Evolutionary conservation across 352 stramenopile genomes (phyloP).

Genomic region (Lagenidium giganteum): DNA sequence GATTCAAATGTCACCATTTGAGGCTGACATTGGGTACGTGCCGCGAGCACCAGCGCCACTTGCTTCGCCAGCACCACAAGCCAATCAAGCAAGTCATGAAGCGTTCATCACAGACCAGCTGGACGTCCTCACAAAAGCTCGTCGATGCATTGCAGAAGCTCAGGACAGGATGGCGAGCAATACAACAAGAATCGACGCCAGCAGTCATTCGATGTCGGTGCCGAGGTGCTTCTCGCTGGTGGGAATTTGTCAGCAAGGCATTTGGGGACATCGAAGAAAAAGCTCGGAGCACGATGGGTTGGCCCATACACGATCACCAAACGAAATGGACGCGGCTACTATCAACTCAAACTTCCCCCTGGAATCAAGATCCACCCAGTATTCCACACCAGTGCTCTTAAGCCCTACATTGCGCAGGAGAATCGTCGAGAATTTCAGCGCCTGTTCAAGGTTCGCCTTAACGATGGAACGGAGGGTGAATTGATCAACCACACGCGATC

Average conservation of each 20-base stretch:
- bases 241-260: slow-evolving; percentile 7
- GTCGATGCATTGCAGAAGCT: not conserved
- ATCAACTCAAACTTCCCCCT: slow-evolving; percentile 4
- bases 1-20: slow-evolving; percentile 12
- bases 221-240: slow-evolving; percentile 7
- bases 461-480: too few relatives aligned
- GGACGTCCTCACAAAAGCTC: not conserved
- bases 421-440: too few relatives aligned
- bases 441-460: too few relatives aligned
- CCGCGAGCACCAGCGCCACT: not conserved
- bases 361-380: slow-evolving; percentile 9
- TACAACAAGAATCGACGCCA: slow-evolving; percentile 7
- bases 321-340: slow-evolving; percentile 5
- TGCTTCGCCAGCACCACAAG: not conserved
- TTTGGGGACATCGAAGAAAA: slow-evolving; percentile 9
- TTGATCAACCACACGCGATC: too few relatives aligned
- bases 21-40: slow-evolving; percentile 10
- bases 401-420: slow-evolving; percentile 13
- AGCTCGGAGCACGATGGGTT: slow-evolving; percentile 13
- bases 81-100: not conserved
- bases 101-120: slow-evolving; percentile 2
- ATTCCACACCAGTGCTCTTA: slow-evolving; percentile 6
- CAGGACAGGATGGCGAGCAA: slow-evolving; percentile 6
- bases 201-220: slow-evolving; percentile 5
- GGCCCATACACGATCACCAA: slow-evolving; percentile 5